phyloP scores from a whole-genome alignment of 2,329 filamentous ascomycete genomes.

The Scytalidium sp. region DNA sequence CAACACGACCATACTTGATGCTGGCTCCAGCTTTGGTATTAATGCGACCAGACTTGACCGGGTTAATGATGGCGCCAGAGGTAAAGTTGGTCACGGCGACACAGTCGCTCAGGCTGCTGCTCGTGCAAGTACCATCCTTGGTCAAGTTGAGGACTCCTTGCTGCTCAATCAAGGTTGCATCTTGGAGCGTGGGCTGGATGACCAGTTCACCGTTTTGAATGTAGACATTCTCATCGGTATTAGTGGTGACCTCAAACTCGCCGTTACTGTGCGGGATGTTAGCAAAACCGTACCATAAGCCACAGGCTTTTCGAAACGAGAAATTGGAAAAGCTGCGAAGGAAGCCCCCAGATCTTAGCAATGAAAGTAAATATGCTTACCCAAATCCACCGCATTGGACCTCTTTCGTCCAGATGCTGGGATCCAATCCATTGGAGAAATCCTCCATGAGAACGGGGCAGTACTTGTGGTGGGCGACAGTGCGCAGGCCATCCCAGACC shows the following conservation, averaged over 20 bases:
- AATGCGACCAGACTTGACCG: constrained; percentile 74
- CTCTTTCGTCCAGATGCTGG: constrained; percentile 46
- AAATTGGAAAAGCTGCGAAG: no score
- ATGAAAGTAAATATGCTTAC: constrained; percentile 60
- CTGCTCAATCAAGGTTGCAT: constrained; percentile 60
- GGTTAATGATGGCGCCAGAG: constrained; percentile 74
- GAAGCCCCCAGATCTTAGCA: no score
- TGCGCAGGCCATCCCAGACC: constrained; percentile 70
- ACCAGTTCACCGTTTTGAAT: constrained; percentile 65
- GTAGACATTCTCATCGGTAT: constrained; percentile 70
- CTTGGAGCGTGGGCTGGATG: constrained; percentile 77
- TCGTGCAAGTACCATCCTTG: constrained; percentile 65
- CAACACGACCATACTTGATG: constrained; percentile 79
- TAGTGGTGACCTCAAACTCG: constrained; percentile 76
- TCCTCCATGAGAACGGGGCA: constrained; percentile 49
- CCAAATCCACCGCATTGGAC: constrained; percentile 38
- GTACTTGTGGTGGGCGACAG: constrained; percentile 68
- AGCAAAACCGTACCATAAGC: constrained; percentile 51
- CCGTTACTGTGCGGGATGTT: constrained; percentile 57
- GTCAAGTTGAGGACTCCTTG: constrained; percentile 68
- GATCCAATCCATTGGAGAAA: constrained; percentile 49
- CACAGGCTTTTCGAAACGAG: constrained; percentile 59
- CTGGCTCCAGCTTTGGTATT: constrained; percentile 67
- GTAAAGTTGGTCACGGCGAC: constrained; percentile 72
- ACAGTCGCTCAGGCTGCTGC: constrained; percentile 56